phyloP scores from a whole-genome alignment of 495 filamentous ascomycete genomes.

The Penicillium lividum region DNA sequence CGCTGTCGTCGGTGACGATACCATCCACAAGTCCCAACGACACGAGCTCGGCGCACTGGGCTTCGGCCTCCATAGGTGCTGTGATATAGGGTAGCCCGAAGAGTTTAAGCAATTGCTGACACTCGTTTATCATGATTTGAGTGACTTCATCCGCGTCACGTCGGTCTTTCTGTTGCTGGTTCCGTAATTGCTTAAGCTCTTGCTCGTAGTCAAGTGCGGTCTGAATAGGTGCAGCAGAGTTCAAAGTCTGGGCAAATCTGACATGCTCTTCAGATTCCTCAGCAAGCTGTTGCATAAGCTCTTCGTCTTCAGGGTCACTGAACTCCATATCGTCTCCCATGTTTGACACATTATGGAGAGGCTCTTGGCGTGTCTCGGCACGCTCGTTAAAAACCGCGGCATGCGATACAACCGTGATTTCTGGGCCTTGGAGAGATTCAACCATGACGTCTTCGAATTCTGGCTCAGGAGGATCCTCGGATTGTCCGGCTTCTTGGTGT shows the following conservation, averaged over 20 bases:
- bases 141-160: constrained; percentile 96
- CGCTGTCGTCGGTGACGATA: constrained; percentile 96
- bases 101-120: constrained; percentile 82
- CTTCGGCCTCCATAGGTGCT: constrained; percentile 98
- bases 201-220: constrained; percentile 77
- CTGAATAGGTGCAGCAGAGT: constrained; percentile 58
- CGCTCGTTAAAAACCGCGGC: background rate
- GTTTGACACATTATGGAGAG: constrained; percentile 26
- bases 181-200: constrained; percentile 82
- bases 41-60: constrained; percentile 93
- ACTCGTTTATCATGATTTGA: constrained; percentile 90
- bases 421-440: constrained; percentile 5
- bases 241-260: constrained; percentile 83
- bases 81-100: constrained; percentile 97
- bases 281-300: constrained; percentile 79
- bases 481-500: background rate
- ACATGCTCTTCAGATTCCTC: constrained; percentile 90
- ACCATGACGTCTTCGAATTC: constrained; percentile 53
- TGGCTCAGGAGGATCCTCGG: constrained; percentile 47
- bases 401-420: constrained; percentile 13
- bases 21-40: constrained; percentile 85
- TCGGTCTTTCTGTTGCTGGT: constrained; percentile 93
- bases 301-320: constrained; percentile 89
- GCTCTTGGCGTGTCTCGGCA: constrained; percentile 22
- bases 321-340: constrained; percentile 53